Base-by-base conservation (phyloP, 495 filamentous ascomycete species). In the Friedmanniomyces simplex region DNA sequence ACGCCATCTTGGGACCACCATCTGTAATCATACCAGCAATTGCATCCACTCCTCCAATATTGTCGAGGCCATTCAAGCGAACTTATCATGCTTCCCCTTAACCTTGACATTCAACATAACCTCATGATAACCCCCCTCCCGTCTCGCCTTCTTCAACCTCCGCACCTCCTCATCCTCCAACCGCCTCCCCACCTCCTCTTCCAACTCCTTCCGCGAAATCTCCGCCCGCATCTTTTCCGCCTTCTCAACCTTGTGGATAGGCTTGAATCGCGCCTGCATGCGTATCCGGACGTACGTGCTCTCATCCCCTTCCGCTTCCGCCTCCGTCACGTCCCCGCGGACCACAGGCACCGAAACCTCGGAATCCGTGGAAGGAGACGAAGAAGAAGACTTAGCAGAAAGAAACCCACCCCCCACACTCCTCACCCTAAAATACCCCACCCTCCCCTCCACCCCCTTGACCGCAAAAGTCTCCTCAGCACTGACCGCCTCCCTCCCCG, bases 81-180 rank as follows among this genome's bases (percentile, higher is more conserved):
- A 98, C 69, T 98, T 98, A 73, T 98, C 93, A 75, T 98, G 93
- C 73, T 95, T 96, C 54, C 82, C 86, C 71, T 93, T 95, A 12
- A 96, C 88, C 70, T 88, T 90, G 28, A 97, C 77, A 77, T 95
- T 84, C 54, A 98, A 71, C 60, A 96, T 68, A 52, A 79, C 79
- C 71, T 98, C 94, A 72, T 97, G 86, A 67, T 90, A 98, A 69
- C 91, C 81, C 0, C 93, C 88, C 67, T 96, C 88, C 68, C 81
- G 75, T 68, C 89, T 78, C 24, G 91, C 90, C 73, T 72, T 86
- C 77, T 89, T 90, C 69, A 98, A 70, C 67, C 67, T 79, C 71
- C 77, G 85, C 10, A 97, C 87, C 68, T 98, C 91, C 52, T 89
- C 84, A 58, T 96, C 87, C 25, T 89, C 82, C 57, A 98, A 69